Base-by-base conservation (phyloP, 2,329 filamentous ascomycete genomes). In the Aspergillus quadricinctus region DNA sequence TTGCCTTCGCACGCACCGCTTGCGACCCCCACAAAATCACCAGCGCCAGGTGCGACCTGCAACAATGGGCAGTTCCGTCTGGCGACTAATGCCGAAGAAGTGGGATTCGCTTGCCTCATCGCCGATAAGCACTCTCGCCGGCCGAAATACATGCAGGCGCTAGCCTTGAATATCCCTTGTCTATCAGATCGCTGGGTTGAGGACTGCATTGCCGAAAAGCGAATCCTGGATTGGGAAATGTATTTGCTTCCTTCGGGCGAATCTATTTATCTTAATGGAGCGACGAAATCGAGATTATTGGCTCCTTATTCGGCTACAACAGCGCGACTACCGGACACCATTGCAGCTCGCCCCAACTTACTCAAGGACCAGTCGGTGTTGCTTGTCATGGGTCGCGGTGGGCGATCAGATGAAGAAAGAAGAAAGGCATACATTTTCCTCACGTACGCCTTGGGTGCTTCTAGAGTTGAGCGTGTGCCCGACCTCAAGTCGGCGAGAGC, bases 101-200 rank as follows among this genome's bases (percentile, higher is more conserved):
- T 86, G 1, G 88, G 90, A 0, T 97, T 99, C 68, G 86, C 89
- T 0, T 92, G 91, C 3, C 77, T 97, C 14, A 89, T 99, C 57
- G 88, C 92, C 0, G 90, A 97, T 67, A 83, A 85, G 4, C 89
- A 96, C 70, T 94, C 89, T 6, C 86, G 93, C 49, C 92, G 91
- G 60, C 84, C 87, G 50, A 99, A 97, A 70, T 97, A 94, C 72
- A 89, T 97, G 81, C 92, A 97, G 75, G 94, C 94, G 0, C 82
- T 99, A 2, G 92, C 94, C 0, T 82, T 99, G 0, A 91, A 90
- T 0, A 75, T 99, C 0, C 94, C 94, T 0, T 96, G 92, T 66
- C 79, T 99, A 1, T 88, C 90, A 5, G 83, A 86, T 5, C 86
- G 87, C 54, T 99, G 94, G 93, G 78, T 96, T 49, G 80, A 83